Base-by-base conservation (phyloP, 345 rosid genomes). In the Alliaria petiolata region DNA sequence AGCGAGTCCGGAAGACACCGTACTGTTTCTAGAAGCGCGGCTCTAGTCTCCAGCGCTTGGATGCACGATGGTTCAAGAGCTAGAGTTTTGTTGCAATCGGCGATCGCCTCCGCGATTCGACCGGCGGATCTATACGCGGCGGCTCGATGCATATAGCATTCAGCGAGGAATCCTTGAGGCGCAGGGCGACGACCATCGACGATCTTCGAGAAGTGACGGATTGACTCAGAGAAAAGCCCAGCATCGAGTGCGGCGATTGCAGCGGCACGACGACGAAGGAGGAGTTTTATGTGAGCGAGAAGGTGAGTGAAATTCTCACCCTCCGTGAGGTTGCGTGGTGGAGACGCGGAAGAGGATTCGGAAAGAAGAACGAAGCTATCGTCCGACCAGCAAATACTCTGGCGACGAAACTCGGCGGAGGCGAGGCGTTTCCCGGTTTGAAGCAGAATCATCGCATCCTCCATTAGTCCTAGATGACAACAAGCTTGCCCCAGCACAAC, bases 381-480 rank as follows among this genome's bases (percentile, higher is more conserved):
- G 4, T 95, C 99, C 0, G 99, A 85, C 86, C 91, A 85, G 22
- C 91, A 86, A 5, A 86, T 73, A 85, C 96, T 89, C 69, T 85
- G 83, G 2, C 91, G 96, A 67, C 99, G 99, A 80, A 87, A 88
- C 59, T 95, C 99, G 19, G 97, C 99, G 8, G 89, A 81, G 54
- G 97, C 89, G 19, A 95, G 85, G 69, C 99, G 96, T 78, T 89
- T 95, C 0, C 96, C 97, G 53, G 93, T 89, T 70, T 91, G 99
- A 47, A 95, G 93, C 0, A 95, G 86, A 45, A 80, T 96, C 96
- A 95, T 84, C 3, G 99, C 97, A 75, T 95, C 99, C 81, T 95
- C 99, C 97, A 95, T 88, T 5, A 95, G 81, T 38, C 99, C 99
- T 1, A 95, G 79, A 62, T 91, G 91, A 78, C 90, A 84, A 63